phyloP scores from a whole-genome alignment of 768 basidiomycete genomes.

The Leccinellum luteum region DNA sequence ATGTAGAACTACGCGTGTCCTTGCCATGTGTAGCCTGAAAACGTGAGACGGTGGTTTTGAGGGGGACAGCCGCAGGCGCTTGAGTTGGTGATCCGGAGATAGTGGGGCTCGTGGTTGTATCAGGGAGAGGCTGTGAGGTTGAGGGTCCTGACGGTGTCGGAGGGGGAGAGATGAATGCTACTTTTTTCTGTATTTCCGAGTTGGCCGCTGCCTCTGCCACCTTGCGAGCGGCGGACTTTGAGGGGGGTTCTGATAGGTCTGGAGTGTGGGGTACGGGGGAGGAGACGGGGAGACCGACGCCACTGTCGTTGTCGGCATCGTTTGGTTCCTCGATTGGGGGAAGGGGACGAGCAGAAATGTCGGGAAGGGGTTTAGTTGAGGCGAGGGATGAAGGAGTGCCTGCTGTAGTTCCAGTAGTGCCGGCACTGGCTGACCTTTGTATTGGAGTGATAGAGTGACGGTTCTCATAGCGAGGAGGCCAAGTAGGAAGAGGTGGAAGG shows the following conservation, averaged over 20 bases:
- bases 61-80: slow-evolving; percentile 29
- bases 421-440: slow-evolving; percentile 27
- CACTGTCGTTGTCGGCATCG: slow-evolving; percentile 34
- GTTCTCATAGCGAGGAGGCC: slow-evolving; percentile 52
- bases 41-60: slow-evolving; percentile 72
- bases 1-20: slow-evolving; percentile 62
- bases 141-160: slow-evolving; percentile 58
- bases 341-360: slow-evolving; percentile 50
- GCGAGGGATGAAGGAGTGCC: slow-evolving; percentile 46
- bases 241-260: slow-evolving; percentile 23
- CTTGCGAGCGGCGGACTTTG: slow-evolving; percentile 36
- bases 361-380: slow-evolving; percentile 71
- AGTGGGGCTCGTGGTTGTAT: slow-evolving; percentile 38
- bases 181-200: slow-evolving; percentile 73
- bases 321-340: slow-evolving; percentile 46
- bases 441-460: slow-evolving; percentile 28
- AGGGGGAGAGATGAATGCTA: slow-evolving; percentile 82
- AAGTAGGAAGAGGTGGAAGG: slow-evolving; percentile 60
- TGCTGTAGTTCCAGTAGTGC: slow-evolving; percentile 33
- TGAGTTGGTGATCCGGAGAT: slow-evolving; percentile 31
- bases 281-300: slow-evolving; percentile 36
- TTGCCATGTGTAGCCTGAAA: slow-evolving; percentile 74
- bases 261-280: slow-evolving; percentile 25
- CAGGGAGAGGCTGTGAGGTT: slow-evolving; percentile 50
- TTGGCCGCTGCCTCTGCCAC: slow-evolving; percentile 31